Percentiles rank a stretch among this genome's conserved stretches.
Evolutionary conservation across 495 filamentous ascomycete genomes (phyloP).

Genomic region (Terfezia boudieri): DNA sequence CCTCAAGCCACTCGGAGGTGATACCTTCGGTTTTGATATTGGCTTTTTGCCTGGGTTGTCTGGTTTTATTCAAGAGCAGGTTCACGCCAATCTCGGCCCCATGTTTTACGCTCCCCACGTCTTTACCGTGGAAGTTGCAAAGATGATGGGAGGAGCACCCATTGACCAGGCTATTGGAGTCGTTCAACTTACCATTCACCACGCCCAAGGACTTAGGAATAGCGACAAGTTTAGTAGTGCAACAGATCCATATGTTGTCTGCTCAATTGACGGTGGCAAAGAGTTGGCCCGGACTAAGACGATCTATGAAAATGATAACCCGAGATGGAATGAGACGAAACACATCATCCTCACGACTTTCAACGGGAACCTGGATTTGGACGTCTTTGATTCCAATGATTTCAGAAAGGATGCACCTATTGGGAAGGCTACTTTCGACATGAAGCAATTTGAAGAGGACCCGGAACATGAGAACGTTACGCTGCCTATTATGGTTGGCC

Average conservation of each 20-base stretch:
- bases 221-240: slow-evolving; percentile 82
- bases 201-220: slow-evolving; percentile 80
- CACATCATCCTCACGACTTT: slow-evolving; percentile 83
- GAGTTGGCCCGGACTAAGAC: slow-evolving; percentile 76
- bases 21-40: slow-evolving; percentile 90
- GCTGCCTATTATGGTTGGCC: slow-evolving; percentile 64
- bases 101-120: slow-evolving; percentile 95
- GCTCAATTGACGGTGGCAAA: slow-evolving; percentile 65
- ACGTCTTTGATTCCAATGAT: slow-evolving; percentile 84
- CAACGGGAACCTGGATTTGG: slow-evolving; percentile 60
- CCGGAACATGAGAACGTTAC: slow-evolving; percentile 61
- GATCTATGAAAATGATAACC: slow-evolving; percentile 60
- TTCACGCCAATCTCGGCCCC: slow-evolving; percentile 72
- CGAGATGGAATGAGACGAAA: slow-evolving; percentile 88
- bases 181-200: slow-evolving; percentile 71
- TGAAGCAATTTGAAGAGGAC: slow-evolving; percentile 59
- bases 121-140: slow-evolving; percentile 94
- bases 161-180: slow-evolving; percentile 94
- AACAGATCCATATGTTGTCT: slow-evolving; percentile 69
- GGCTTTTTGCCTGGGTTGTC: slow-evolving; percentile 93
- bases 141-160: slow-evolving; percentile 88
- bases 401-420: slow-evolving; percentile 91
- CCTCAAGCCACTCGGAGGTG: slow-evolving; percentile 91
- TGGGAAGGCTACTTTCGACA: slow-evolving; percentile 56
- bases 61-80: slow-evolving; percentile 81